Conservation (phyloP, 1,284 basidiomycete species). For the Fomitopsis palustris region DNA sequence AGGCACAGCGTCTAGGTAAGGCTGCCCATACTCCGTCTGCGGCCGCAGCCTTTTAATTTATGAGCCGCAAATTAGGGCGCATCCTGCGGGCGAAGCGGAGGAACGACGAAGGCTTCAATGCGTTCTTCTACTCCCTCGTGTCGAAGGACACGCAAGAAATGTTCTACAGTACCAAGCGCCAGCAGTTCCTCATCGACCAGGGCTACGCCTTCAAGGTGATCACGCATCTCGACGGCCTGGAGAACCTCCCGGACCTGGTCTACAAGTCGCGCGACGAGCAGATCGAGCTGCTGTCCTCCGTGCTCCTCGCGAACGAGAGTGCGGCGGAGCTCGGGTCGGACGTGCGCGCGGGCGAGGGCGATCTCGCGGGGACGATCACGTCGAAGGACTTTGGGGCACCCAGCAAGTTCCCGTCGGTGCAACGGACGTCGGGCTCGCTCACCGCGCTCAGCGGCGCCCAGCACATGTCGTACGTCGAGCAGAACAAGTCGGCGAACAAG, state of each 20-base stretch:
- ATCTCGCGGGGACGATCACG: conserved; percentile 76
- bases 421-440: conserved; percentile 82
- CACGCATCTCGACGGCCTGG: conserved; percentile 92
- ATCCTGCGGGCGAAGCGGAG: conserved; percentile 96
- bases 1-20: conserved; percentile 91
- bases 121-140: conserved; percentile 99
- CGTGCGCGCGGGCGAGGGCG: conserved; percentile 72
- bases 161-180: conserved; percentile 99
- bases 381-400: conserved; percentile 68
- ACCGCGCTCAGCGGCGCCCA: conserved; percentile 85
- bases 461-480: conserved; percentile 89
- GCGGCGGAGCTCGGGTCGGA: conserved; percentile 89
- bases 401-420: conserved; percentile 63
- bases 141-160: conserved; percentile 99
- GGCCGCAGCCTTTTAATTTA: background rate
- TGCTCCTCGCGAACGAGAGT: conserved; percentile 88
- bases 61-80: conserved; percentile 52
- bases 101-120: conserved; percentile 99
- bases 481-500: conserved; percentile 89
- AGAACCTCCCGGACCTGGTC: conserved; percentile 85
- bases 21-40: conserved; percentile 7
- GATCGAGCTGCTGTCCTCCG: conserved; percentile 91
- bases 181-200: conserved; percentile 98
- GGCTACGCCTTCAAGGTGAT: conserved; percentile 99
- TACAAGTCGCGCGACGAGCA: conserved; percentile 91